Evolutionary conservation across 371 early-diverging fungal genomes (phyloP), one percentile per base, ranked within the genome.

Genomic region (Globomyces sp.): DNA sequence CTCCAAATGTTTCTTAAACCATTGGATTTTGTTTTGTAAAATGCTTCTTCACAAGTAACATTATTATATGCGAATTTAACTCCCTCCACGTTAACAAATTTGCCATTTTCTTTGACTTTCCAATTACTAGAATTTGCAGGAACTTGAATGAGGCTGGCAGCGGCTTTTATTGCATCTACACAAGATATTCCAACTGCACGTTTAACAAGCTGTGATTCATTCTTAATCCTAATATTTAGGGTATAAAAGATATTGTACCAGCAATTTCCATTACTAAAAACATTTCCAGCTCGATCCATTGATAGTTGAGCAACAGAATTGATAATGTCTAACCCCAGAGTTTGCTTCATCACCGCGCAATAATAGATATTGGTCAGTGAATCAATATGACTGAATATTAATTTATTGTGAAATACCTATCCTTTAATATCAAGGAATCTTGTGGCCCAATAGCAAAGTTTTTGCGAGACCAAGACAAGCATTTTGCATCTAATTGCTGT

Each of bases 1-100:
- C 89, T 90, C 84, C 90, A 93, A 58, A 89, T 87, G 34, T 84
- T 77, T 45, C 74, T 40, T 42, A 60, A 11, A 2, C 36, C 11
- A 41, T 63, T 24, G 24, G 37, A 3, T 41, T 55, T 37, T 43
- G 57, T 65, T 39, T 44, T 41, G 65, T 52, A 65, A 43, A 60
- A n/a, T 6, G 60, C 60, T 44, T 60, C 60, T 4, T 60, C 36
- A 37, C 60, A 60, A 6, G 60, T 60, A 6, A 41, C 45, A 49
- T 60, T 49, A 42, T 41, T 37, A 24, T 37, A 6, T 11, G 45
- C 49, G 41, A 60, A 60, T 8, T 60, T 37, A 6, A 60, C 13
- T 9, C 41, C 13, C 8, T 6, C 39, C 24, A 60, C n/a, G 34
- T 40, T 60, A 6, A 47, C 49, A 3, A 41, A 24, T n/a, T 49